Base-by-base conservation (phyloP, 768 basidiomycete genomes). In the Kwoniella sp. region DNA sequence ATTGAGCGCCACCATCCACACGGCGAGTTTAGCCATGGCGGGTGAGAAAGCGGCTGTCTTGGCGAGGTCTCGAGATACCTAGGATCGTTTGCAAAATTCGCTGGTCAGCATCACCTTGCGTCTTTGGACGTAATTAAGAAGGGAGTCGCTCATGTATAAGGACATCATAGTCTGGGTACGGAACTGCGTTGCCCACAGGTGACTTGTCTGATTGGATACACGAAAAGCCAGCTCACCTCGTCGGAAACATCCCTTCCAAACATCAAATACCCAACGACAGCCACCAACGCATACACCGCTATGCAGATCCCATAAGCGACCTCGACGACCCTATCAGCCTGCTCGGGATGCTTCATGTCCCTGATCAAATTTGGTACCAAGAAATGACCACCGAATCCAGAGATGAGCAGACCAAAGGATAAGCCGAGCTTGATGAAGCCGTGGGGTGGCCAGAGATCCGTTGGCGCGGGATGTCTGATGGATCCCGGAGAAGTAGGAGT, bases 1-100 rank as follows among this genome's bases (percentile, higher is more conserved):
- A 37, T 76, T 77, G 45, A 80, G 47, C 1, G 76, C 79, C 5
- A 78, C 77, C 72, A 75, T 74, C 69, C 68, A 73, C 1, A 79
- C 70, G 11, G 77, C 79, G 9, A 79, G 29, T 45, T 70, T 68
- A 29, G 76, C 75, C 37, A 80, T 51, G 20, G 74, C 37, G 0
- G 75, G 74, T 9, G 75, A 76, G 61, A 75, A 74, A 1, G 76
- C 75, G 23, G 76, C 67, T 1, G 75, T 77, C 47, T 67, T 69
- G 23, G 76, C 74, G 23, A 80, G 67, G 63, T 80, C 79, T 58
- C 76, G 70, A 28, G 70, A 75, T 61, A 80, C 66, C 78, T 79
- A 28, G 31, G 28, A 30, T 25, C 41, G 53, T n/a, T n/a, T n/a
- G n/a, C n/a, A n/a, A n/a, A n/a, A n/a, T n/a, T n/a, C n/a, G n/a